Evolutionary conservation across 2,329 filamentous ascomycete genomes (phyloP).

Genomic region (Juglanconis oblonga): DNA sequence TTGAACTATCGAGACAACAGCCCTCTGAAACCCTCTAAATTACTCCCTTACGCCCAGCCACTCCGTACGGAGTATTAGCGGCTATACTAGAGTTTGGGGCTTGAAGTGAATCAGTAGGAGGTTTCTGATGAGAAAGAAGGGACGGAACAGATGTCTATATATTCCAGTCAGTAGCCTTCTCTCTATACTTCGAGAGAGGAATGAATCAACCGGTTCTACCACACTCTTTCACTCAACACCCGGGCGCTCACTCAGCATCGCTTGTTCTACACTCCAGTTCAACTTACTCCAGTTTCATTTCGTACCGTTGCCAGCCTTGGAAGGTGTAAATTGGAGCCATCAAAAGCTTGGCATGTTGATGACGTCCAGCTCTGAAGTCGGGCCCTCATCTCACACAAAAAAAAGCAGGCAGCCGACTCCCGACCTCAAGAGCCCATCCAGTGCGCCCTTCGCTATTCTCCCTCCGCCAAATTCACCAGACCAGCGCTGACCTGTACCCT

Average conservation of each 20-base stretch:
- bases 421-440: neutral
- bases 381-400: neutral
- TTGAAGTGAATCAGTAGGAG: too few species aligned
- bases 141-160: too few species aligned
- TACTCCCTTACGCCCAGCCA: too few species aligned
- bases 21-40: too few species aligned
- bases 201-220: too few species aligned
- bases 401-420: neutral
- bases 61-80: too few species aligned
- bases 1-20: too few species aligned
- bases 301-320: neutral
- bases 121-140: too few species aligned
- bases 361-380: neutral
- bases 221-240: too few species aligned
- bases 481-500: neutral
- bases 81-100: too few species aligned
- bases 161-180: too few species aligned
- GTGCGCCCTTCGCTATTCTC: neutral
- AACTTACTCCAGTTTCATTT: neutral
- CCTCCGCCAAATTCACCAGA: neutral
- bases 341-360: neutral
- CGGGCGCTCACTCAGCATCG: neutral
- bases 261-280: neutral
- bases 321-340: neutral
- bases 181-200: too few species aligned